A percentile compares a stretch with the other conserved stretches of the same genome.
These are phyloP conservation scores for Collybia sp. DNA, from an alignment of 768 basidiomycete genomes.

Conservation along the genomic window DNA sequence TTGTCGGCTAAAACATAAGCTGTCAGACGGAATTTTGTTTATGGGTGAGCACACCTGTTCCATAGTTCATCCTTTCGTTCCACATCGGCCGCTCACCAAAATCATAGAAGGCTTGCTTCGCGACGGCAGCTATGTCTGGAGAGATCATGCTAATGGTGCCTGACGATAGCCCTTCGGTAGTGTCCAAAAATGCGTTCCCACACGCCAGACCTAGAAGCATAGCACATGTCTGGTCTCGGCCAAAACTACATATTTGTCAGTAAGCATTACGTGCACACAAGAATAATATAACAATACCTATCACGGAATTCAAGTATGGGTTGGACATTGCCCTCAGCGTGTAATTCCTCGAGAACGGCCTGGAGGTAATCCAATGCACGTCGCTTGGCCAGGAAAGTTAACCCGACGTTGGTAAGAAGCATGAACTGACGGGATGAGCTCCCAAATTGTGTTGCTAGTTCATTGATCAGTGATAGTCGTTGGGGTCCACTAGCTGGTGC, in stretches of 20 bases:
- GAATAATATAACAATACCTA: conserved; percentile 35
- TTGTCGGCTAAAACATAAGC: conserved; percentile 43
- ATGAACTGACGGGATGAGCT: conserved; percentile 76
- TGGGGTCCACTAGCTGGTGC: conserved; percentile 35
- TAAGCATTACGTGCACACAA: conserved; percentile 1
- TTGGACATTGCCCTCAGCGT: conserved; percentile 70
- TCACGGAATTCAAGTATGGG: conserved; percentile 82
- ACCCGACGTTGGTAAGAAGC: conserved; percentile 81
- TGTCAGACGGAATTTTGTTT: not conserved
- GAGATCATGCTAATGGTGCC: conserved; percentile 44
- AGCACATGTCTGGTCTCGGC: conserved; percentile 87
- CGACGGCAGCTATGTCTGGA: conserved; percentile 62
- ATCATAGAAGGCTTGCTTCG: conserved; percentile 86
- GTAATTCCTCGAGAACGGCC: conserved; percentile 77
- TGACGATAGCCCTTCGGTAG: conserved; percentile 41
- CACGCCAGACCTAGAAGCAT: conserved; percentile 87
- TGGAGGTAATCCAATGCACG: conserved; percentile 82
- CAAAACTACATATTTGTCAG: conserved; percentile 53
- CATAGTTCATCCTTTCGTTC: conserved; percentile 74
- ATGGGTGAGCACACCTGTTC: conserved; percentile 46
- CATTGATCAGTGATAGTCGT: conserved; percentile 61
- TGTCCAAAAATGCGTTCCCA: conserved; percentile 76
- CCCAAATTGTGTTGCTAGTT: conserved; percentile 79
- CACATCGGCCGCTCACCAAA: conserved; percentile 81
- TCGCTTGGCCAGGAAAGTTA: conserved; percentile 77